Percentiles rank a stretch among this genome's conserved stretches.
phyloP scores from a whole-genome alignment of 805 yeast genomes.

The Cephaloascus albidus region DNA sequence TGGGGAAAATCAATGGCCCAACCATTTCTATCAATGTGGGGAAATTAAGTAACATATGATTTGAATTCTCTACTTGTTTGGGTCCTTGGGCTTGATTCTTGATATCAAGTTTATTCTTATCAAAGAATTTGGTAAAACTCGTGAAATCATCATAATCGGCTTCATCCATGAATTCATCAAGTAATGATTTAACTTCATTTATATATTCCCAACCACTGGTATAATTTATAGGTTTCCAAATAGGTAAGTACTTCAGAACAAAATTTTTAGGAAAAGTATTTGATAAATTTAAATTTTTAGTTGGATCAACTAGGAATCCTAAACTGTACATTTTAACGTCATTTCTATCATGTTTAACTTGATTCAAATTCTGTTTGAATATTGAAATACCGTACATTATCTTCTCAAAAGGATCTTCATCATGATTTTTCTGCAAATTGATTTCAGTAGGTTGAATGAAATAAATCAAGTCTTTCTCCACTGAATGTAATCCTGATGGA shows the following conservation, averaged over 20 bases:
- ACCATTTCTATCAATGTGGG: conserved; percentile 35
- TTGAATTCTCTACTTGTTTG: conserved; percentile 2
- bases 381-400: conserved; percentile 41
- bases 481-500: conserved; percentile 61
- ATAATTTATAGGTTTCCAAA: conserved; percentile 32
- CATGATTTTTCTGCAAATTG: conserved; percentile 10
- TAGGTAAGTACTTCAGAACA: conserved; percentile 7
- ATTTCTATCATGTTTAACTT: conserved; percentile 21
- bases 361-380: conserved; percentile 32
- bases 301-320: conserved; percentile 48
- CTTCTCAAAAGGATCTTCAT: conserved; percentile 7
- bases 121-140: conserved; percentile 12
- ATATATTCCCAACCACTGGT: conserved; percentile 35
- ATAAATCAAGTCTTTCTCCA: conserved; percentile 39
- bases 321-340: conserved; percentile 54
- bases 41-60: conserved; percentile 38
- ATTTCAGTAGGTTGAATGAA: conserved; percentile 27
- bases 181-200: conserved; percentile 18
- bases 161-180: conserved; percentile 10
- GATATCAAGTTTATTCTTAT: neutral
- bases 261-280: conserved; percentile 3
- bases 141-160: conserved; percentile 8
- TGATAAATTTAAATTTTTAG: conserved; percentile 7
- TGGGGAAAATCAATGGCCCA: conserved; percentile 58
- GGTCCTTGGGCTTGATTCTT: neutral